A percentile compares a stretch with the other conserved stretches of the same genome.
These are phyloP conservation scores for Epichloe festucae DNA, from an alignment of 2,329 filamentous ascomycete species.

Conservation along the genomic window DNA sequence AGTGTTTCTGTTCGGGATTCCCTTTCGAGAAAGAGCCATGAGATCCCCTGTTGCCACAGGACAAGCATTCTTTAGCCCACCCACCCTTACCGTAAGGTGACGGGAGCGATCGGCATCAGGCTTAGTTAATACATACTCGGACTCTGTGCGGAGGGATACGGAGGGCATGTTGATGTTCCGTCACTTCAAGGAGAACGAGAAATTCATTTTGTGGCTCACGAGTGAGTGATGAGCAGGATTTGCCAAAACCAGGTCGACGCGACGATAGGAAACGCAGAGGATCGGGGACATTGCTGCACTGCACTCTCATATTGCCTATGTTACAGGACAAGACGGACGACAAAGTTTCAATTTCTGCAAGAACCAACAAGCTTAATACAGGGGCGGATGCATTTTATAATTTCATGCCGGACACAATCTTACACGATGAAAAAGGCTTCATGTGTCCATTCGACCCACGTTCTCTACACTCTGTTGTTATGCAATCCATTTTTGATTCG, in stretches of 20 bases:
- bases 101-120: neutral
- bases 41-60: neutral
- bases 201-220: neutral
- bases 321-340: neutral
- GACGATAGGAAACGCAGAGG: neutral
- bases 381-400: too few species aligned
- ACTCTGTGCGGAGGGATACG: too few species aligned
- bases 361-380: neutral
- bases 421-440: neutral
- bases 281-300: neutral
- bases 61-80: neutral
- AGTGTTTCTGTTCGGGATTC: conserved; percentile 7
- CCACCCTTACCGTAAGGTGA: neutral
- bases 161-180: neutral
- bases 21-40: conserved; percentile 8
- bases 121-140: neutral
- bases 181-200: neutral
- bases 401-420: too few species aligned
- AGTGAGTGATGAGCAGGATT: neutral
- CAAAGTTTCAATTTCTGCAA: neutral
- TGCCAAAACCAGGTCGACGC: neutral
- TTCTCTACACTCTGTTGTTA: neutral
- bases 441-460: neutral
- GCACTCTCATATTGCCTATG: neutral
- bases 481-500: neutral